phyloP scores from a whole-genome alignment of 2,329 filamentous ascomycete species.

The Curvularia spicifera region DNA sequence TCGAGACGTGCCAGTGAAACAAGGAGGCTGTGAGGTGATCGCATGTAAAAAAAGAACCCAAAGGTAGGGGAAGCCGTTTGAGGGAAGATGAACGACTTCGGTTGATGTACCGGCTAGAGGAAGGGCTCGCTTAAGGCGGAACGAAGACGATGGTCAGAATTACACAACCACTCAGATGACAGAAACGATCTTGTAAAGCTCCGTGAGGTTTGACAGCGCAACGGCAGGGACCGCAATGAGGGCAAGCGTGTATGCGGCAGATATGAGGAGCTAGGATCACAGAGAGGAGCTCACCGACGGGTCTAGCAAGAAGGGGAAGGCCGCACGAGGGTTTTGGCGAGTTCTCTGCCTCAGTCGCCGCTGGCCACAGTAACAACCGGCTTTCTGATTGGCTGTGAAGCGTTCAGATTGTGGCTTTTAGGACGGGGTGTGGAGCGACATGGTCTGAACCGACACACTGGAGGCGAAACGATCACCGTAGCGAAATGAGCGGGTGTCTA shows the following conservation, averaged over 20 bases:
- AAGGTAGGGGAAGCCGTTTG: constrained; percentile 33
- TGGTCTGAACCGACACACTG: constrained; percentile 40
- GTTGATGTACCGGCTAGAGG: constrained; percentile 37
- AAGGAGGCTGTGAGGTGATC: constrained; percentile 36
- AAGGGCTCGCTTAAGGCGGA: constrained; percentile 48
- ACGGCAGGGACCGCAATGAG: constrained; percentile 36
- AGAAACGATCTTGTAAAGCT: constrained; percentile 37
- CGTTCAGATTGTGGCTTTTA: constrained; percentile 38
- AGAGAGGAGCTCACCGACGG: constrained; percentile 32
- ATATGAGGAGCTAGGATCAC: constrained; percentile 31
- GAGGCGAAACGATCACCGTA: constrained; percentile 48
- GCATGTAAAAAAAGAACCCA: constrained; percentile 48
- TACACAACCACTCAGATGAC: constrained; percentile 44
- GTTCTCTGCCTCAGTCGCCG: constrained; percentile 47
- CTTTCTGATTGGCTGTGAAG: constrained; percentile 38
- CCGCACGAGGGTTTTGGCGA: constrained; percentile 40
- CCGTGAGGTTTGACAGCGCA: constrained; percentile 43
- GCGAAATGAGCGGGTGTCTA: constrained; percentile 20
- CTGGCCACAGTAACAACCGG: constrained; percentile 24
- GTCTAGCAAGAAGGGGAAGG: constrained; percentile 36
- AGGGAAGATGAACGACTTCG: constrained; percentile 45
- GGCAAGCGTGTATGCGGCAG: constrained; percentile 35
- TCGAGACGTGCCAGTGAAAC: constrained; percentile 43
- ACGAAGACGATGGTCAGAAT: constrained; percentile 46
- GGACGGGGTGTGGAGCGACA: constrained; percentile 39